Evolutionary conservation across 139 green algal genomes (phyloP), one percentile per base, ranked within the genome.

Genomic region (Chlamydomonas asymmetrica): DNA sequence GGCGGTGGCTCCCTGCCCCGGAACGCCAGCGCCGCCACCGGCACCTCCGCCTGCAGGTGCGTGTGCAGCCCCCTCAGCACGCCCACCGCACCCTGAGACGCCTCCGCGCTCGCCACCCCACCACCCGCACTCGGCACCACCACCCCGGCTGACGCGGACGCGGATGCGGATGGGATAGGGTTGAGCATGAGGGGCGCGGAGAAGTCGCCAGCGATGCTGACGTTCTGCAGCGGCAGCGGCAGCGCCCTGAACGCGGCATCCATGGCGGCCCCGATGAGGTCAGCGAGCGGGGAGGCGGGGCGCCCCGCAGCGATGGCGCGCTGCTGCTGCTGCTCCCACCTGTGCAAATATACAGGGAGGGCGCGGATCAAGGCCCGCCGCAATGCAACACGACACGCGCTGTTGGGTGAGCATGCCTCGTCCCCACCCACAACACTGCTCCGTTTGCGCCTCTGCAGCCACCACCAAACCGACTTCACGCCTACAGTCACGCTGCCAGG

Each of bases 1-100:
- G 71, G 71, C 32, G 71, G 71, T 31, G 43, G 41, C 60, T 77
- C 59, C 9, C 59, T 10, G 3, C 71, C 71, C 41, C 69, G 71
- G 59, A 77, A 77, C 22, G 71, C 59, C 71, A 77, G 71, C 31
- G 40, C 37, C 5, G 68, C 71, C 38, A 57, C 13, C 9, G 71
- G 31, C 59, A 66, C 50, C 4, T 77, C 71, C 10, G 43, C 32
- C 16, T 29, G 38, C 4, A 7, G 18, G 16, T 77, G 60, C 4
- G 61, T 27, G 2, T 54, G 29, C 59, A 77, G 71, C 32, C 71
- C 71, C 9, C 25, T 59, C 29, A 77, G 71, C n/a, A 77, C 56
- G 32, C 54, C 62, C 43, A 70, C 59, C 5, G 71, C 71, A 32
- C 71, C 71, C 71, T 76, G 70, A 5, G 52, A 20, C 9, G 18